Conservation (phyloP, 73 alveolate genomes). For the Diophrys appendiculata region DNA sequence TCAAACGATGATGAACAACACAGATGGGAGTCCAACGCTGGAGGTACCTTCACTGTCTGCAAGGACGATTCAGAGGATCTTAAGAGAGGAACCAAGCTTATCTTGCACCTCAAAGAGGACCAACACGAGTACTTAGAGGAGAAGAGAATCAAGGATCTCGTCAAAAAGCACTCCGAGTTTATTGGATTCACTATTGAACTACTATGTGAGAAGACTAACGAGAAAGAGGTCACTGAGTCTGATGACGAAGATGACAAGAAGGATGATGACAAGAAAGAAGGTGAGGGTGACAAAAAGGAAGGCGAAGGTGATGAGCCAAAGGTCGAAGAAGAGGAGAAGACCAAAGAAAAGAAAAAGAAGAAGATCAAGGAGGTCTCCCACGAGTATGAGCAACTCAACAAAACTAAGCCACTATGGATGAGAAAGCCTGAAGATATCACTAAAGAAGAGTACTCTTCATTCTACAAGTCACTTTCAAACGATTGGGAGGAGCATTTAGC, state of each 20-base stretch:
- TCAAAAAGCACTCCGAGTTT: slow-evolving; percentile 98
- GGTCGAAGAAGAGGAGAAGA: slow-evolving; percentile 85
- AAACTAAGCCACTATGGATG: slow-evolving; percentile 99
- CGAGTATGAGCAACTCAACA: slow-evolving; percentile 98
- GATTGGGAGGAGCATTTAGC: slow-evolving; percentile 99
- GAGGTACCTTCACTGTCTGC: slow-evolving; percentile 94
- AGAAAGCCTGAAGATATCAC: slow-evolving; percentile 97
- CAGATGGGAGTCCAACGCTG: slow-evolving; percentile 99
- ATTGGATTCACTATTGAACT: slow-evolving; percentile 98
- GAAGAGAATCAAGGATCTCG: slow-evolving; percentile 95
- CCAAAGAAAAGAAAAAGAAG: slow-evolving; percentile 94
- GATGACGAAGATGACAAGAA: slow-evolving; percentile 96
- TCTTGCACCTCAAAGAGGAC: slow-evolving; percentile 97
- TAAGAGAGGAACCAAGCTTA: slow-evolving; percentile 96
- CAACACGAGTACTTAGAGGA: slow-evolving; percentile 98
- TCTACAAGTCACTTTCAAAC: slow-evolving; percentile 97
- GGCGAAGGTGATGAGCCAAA: slow-evolving; percentile 85
- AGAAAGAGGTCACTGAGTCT: slow-evolving; percentile 97
- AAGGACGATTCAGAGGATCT: slow-evolving; percentile 84
- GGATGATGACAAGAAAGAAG: slow-evolving; percentile 81
- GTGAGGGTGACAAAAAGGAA: slow-evolving; percentile 72
- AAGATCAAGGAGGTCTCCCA: slow-evolving; percentile 98
- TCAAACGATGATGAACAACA: slow-evolving; percentile 93
- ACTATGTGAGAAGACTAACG: slow-evolving; percentile 95
- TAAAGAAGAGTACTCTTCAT: slow-evolving; percentile 98